Conservation (phyloP, 352 stramenopile genomes). For the Globisporangium sylvaticum region DNA sequence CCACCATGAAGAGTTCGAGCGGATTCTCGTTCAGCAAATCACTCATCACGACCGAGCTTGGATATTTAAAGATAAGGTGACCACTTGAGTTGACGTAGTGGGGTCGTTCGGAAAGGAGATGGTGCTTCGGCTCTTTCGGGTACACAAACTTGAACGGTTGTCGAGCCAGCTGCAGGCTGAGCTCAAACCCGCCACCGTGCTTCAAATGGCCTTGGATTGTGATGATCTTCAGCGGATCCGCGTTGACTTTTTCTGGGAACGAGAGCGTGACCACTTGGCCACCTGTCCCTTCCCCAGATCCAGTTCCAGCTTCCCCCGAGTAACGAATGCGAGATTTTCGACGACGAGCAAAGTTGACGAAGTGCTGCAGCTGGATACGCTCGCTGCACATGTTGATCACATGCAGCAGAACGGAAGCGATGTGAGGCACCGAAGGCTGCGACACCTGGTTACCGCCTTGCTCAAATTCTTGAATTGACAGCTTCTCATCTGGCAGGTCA, state of each 20-base stretch:
- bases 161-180: constrained; percentile 63
- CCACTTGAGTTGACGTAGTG: constrained; percentile 74
- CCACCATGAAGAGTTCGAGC: constrained; percentile 84
- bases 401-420: constrained; percentile 73
- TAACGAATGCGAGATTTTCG: constrained; percentile 82
- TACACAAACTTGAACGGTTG: constrained; percentile 70
- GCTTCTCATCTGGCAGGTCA: constrained; percentile 6
- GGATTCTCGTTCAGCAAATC: constrained; percentile 81
- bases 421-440: constrained; percentile 51
- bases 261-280: constrained; percentile 85
- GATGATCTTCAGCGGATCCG: constrained; percentile 71
- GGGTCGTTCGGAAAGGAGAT: constrained; percentile 55
- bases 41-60: constrained; percentile 53
- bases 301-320: constrained; percentile 67
- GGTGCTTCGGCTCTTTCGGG: constrained; percentile 48
- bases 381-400: constrained; percentile 84
- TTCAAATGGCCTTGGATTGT: constrained; percentile 81
- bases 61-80: constrained; percentile 82
- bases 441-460: constrained; percentile 14
- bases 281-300: constrained; percentile 46
- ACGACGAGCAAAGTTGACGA: constrained; percentile 82
- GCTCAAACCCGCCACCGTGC: constrained; percentile 70
- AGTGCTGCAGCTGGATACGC: constrained; percentile 83
- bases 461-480: constrained; percentile 17
- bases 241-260: constrained; percentile 82